Conservation (phyloP, 163 green algal genomes). For the Volvox carteri region DNA sequence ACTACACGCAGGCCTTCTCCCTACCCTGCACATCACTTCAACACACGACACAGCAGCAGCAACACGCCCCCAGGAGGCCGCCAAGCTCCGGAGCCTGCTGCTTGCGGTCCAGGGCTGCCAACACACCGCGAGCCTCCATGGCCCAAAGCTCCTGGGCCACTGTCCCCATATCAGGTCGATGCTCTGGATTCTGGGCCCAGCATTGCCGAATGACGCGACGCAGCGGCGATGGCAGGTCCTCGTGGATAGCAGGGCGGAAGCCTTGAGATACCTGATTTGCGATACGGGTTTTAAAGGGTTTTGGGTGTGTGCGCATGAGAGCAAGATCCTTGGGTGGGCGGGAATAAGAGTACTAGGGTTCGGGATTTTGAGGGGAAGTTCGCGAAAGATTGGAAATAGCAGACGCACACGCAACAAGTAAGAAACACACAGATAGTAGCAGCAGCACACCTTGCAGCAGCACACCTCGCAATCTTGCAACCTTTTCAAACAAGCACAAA, state of each 20-base stretch:
- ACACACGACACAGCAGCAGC: constrained; percentile 17
- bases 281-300: no score
- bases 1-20: not conserved
- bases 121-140: constrained; percentile 33
- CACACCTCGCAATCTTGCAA: no score
- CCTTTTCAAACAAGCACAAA: no score
- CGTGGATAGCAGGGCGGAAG: constrained; percentile 55
- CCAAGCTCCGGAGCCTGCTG: not conserved
- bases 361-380: no score
- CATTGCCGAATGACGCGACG: constrained; percentile 63
- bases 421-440: no score
- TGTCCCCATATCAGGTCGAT: constrained; percentile 54
- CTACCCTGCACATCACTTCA: not conserved
- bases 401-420: no score
- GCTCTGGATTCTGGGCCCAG: constrained; percentile 61
- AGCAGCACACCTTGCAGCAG: no score
- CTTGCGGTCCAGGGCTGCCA: constrained; percentile 17
- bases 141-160: constrained; percentile 44
- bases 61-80: not conserved
- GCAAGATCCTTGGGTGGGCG: no score
- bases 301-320: not conserved
- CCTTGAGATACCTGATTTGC: constrained; percentile 31
- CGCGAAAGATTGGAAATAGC: no score
- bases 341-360: no score
- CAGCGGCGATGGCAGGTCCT: constrained; percentile 55